Conservation (phyloP, 1,139 yeast species). For the Tardiomyces blankii region DNA sequence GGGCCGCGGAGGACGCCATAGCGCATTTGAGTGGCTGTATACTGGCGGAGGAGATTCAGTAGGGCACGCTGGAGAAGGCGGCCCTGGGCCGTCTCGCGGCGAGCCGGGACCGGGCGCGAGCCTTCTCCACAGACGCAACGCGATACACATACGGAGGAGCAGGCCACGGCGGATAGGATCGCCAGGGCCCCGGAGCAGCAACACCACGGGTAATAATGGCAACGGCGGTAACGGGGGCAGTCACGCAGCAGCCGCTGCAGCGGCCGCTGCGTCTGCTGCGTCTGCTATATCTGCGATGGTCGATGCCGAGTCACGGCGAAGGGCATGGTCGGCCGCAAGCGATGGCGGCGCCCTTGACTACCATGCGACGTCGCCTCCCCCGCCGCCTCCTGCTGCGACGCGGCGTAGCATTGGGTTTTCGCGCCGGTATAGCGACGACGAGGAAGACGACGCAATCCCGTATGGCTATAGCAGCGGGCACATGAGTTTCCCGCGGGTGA, state of each 20-base stretch:
- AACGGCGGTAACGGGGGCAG: too few species aligned
- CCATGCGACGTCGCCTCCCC: too few species aligned
- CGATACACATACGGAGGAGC: background rate
- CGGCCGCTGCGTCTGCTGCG: constrained; percentile 1
- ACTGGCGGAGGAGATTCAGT: background rate
- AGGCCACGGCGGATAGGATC: background rate
- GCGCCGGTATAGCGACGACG: too few species aligned
- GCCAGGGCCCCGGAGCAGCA: background rate
- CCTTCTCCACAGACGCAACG: background rate
- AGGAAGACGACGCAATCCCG: too few species aligned
- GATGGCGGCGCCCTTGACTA: too few species aligned
- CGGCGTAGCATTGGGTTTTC: too few species aligned
- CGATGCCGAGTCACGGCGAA: constrained; percentile 1
- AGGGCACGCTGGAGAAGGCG: background rate
- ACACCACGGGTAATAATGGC: background rate
- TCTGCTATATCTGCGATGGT: constrained; percentile 1
- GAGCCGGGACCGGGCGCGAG: background rate
- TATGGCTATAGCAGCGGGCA: background rate
- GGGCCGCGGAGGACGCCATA: background rate
- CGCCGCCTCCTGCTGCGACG: too few species aligned
- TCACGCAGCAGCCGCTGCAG: background rate
- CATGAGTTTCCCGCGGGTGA: background rate
- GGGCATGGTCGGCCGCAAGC: constrained; percentile 1
- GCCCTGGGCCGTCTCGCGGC: background rate
- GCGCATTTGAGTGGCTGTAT: background rate